Evolutionary conservation across 106 monocot species (phyloP).

Genomic region (Chionographis japonica): DNA sequence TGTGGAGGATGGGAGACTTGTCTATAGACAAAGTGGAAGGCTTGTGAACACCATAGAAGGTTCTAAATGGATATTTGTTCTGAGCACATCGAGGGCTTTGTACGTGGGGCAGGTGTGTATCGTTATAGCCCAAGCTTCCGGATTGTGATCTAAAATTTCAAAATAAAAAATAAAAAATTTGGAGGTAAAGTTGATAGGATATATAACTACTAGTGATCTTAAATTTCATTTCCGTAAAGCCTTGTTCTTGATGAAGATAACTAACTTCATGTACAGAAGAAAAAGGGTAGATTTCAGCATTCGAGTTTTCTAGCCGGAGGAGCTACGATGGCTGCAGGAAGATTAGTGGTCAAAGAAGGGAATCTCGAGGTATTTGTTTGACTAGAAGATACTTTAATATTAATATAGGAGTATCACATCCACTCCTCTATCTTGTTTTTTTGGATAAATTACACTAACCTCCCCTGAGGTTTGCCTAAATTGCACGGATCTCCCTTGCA

Average conservation of each 20-base stretch:
- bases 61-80: slow-evolving; percentile 52
- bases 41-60: slow-evolving; percentile 29
- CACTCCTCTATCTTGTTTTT: too few species aligned
- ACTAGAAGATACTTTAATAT: too few species aligned
- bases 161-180: too few species aligned
- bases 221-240: too few species aligned
- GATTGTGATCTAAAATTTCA: too few species aligned
- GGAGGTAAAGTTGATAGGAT: too few species aligned
- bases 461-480: too few species aligned
- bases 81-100: slow-evolving; percentile 31
- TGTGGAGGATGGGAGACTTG: slow-evolving; percentile 23
- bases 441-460: too few species aligned
- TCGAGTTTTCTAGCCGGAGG: slow-evolving; percentile 68
- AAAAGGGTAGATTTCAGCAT: slow-evolving; percentile 67
- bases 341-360: slow-evolving; percentile 51
- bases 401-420: too few species aligned
- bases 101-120: slow-evolving; percentile 36
- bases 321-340: slow-evolving; percentile 60
- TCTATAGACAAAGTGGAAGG: slow-evolving; percentile 22
- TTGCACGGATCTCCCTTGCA: too few species aligned
- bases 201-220: too few species aligned
- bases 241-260: too few species aligned
- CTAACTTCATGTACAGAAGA: slow-evolving; percentile 33
- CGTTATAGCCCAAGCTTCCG: not conserved
- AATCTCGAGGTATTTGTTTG: slow-evolving; percentile 41